A percentile compares a stretch with the other conserved stretches of the same genome.
phyloP scores from a whole-genome alignment of 1,284 basidiomycete species.

The Cryptococcus depauperatus region DNA sequence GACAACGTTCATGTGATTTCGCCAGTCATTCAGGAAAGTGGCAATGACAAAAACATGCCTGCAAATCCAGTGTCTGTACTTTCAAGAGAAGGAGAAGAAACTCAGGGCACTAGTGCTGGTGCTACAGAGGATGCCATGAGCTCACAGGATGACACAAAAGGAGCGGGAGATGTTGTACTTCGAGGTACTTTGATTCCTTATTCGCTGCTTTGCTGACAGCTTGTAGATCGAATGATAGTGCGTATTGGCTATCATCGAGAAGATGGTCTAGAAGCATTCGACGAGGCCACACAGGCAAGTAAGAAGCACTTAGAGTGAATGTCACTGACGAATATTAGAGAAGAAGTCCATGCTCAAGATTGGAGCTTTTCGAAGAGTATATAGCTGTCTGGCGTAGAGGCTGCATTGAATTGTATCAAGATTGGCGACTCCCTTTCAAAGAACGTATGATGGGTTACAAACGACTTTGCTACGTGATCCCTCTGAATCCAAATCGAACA shows the following conservation, averaged over 20 bases:
- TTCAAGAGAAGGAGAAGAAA: constrained; percentile 28
- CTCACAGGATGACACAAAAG: constrained; percentile 12
- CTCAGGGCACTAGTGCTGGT: constrained; percentile 34
- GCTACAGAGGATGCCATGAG: constrained; percentile 26
- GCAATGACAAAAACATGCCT: constrained; percentile 15
- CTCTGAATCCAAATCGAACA: constrained; percentile 26
- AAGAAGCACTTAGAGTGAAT: background rate
- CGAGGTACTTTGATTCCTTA: background rate
- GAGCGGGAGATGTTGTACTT: constrained; percentile 9
- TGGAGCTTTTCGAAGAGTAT: constrained; percentile 39
- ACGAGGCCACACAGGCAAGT: constrained; percentile 33
- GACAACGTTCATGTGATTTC: constrained; percentile 15
- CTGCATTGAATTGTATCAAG: constrained; percentile 39
- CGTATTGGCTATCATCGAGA: constrained; percentile 37
- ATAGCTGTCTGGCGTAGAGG: constrained; percentile 36
- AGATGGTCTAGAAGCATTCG: constrained; percentile 22
- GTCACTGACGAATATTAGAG: constrained; percentile 16
- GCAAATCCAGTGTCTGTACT: constrained; percentile 35
- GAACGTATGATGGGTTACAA: constrained; percentile 30
- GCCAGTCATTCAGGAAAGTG: background rate
- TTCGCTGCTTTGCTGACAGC: background rate
- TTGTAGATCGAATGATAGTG: constrained; percentile 40
- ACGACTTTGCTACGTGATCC: constrained; percentile 36
- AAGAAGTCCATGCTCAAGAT: constrained; percentile 30
- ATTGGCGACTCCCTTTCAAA: constrained; percentile 31